Evolutionary conservation across 2,329 filamentous ascomycete genomes (phyloP).

Genomic region (Aspergillus costaricaensis): DNA sequence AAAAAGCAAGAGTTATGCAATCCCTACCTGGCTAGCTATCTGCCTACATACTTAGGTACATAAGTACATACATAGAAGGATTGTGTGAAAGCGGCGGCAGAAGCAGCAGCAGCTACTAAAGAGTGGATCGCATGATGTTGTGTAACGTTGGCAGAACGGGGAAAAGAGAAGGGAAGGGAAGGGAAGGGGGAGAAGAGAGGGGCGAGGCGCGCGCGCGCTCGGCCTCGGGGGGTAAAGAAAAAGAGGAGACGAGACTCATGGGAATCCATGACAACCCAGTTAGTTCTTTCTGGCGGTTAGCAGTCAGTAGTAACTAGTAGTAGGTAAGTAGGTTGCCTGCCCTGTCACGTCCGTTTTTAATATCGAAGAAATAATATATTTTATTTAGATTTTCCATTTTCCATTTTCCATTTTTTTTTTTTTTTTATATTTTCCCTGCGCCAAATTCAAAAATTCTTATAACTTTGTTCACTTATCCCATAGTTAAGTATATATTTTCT

Average conservation of each 20-base stretch:
- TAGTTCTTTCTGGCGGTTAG: no score
- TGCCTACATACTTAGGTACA: neutral
- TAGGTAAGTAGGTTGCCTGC: no score
- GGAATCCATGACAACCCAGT: neutral
- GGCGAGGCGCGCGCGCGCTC: neutral
- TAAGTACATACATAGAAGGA: constrained; percentile 1
- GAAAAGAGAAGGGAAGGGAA: neutral
- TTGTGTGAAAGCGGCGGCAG: neutral
- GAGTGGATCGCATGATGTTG: constrained; percentile 19
- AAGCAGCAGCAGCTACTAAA: constrained; percentile 7
- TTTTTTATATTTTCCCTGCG: neutral
- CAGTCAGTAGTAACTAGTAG: no score
- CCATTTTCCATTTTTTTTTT: neutral
- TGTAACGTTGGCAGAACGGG: constrained; percentile 13
- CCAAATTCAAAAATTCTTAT: no score
- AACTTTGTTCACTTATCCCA: no score
- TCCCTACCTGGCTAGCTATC: neutral
- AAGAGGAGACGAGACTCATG: neutral
- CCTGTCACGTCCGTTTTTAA: neutral
- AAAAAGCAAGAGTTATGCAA: no score
- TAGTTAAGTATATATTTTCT: no score
- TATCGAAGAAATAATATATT: neutral
- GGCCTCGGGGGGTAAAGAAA: neutral
- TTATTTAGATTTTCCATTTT: no score
- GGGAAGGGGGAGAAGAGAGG: neutral